Percentiles rank a stretch among this genome's conserved stretches.
Conservation (phyloP, 345 rosid genomes). For the Citrus medica region DNA sequence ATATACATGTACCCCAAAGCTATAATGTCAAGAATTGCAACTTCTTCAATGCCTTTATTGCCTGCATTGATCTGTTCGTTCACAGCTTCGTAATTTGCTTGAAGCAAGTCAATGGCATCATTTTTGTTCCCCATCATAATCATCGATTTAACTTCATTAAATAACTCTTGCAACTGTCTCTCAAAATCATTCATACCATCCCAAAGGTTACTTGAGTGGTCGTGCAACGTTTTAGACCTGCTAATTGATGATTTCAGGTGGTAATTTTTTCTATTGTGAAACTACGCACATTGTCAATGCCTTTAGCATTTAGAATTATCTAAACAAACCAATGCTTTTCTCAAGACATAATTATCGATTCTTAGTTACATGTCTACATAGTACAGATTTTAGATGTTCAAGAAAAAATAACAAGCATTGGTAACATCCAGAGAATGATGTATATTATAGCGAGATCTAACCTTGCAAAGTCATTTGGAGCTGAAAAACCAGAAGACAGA, state of each 20-base stretch:
- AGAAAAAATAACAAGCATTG: not conserved
- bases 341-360: not conserved
- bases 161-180: slow-evolving; percentile 67
- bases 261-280: slow-evolving; percentile 4
- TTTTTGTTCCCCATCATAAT: slow-evolving; percentile 46
- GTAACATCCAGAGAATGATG: not conserved
- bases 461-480: slow-evolving; percentile 35
- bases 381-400: not conserved
- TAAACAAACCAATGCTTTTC: not conserved
- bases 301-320: slow-evolving; percentile 7
- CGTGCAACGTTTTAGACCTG: slow-evolving; percentile 38
- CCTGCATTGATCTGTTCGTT: slow-evolving; percentile 64
- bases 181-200: slow-evolving; percentile 46
- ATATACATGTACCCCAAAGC: slow-evolving; percentile 73
- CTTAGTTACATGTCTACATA: not conserved
- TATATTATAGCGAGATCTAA: slow-evolving; percentile 17
- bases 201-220: slow-evolving; percentile 25
- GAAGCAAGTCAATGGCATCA: slow-evolving; percentile 71
- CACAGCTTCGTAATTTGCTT: slow-evolving; percentile 74
- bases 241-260: slow-evolving; percentile 6
- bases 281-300: slow-evolving; percentile 9
- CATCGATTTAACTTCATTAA: slow-evolving; percentile 66
- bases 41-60: slow-evolving; percentile 60
- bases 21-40: slow-evolving; percentile 72
- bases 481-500: slow-evolving; percentile 34